phyloP scores from a whole-genome alignment of 2,329 filamentous ascomycete species.

The Thielaviopsis ethacetica region DNA sequence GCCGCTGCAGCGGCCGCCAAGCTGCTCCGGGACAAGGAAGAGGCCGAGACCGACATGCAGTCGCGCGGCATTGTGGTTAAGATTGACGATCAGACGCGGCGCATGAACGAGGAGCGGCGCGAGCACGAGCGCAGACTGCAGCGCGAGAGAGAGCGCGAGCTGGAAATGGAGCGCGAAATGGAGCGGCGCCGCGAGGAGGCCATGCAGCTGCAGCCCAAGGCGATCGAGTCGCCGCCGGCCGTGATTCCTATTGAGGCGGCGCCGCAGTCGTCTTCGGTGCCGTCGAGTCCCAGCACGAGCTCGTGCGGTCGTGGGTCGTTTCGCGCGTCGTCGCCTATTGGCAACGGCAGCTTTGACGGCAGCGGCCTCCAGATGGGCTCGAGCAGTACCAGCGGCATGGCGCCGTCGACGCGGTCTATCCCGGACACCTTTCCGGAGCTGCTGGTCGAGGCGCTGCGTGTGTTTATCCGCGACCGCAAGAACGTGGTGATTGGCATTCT shows the following conservation, averaged over 20 bases:
- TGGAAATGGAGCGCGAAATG: background rate
- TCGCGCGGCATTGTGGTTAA: conserved; percentile 5
- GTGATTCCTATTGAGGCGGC: conserved; percentile 11
- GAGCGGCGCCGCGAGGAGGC: conserved; percentile 5
- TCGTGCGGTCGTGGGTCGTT: background rate
- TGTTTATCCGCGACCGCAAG: conserved; percentile 40
- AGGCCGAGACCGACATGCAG: conserved; percentile 15
- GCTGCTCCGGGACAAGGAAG: conserved; percentile 21
- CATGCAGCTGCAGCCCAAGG: background rate
- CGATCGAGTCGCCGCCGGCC: conserved; percentile 11
- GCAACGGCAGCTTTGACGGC: conserved; percentile 17
- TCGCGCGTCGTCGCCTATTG: background rate
- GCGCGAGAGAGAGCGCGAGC: conserved; percentile 1
- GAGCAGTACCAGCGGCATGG: background rate
- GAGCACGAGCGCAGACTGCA: background rate
- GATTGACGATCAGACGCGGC: conserved; percentile 2
- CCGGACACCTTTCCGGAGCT: conserved; percentile 35
- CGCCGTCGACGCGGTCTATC: background rate
- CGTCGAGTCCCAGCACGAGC: background rate
- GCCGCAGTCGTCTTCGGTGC: conserved; percentile 1
- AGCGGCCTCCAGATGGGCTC: conserved; percentile 10
- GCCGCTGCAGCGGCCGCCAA: conserved; percentile 22
- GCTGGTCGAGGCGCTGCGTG: conserved; percentile 34
- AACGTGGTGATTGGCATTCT: conserved; percentile 42
- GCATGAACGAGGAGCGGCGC: conserved; percentile 6